Evolutionary conservation across 2,329 filamentous ascomycete species (phyloP).

Genomic region (Monosporascus sp.): DNA sequence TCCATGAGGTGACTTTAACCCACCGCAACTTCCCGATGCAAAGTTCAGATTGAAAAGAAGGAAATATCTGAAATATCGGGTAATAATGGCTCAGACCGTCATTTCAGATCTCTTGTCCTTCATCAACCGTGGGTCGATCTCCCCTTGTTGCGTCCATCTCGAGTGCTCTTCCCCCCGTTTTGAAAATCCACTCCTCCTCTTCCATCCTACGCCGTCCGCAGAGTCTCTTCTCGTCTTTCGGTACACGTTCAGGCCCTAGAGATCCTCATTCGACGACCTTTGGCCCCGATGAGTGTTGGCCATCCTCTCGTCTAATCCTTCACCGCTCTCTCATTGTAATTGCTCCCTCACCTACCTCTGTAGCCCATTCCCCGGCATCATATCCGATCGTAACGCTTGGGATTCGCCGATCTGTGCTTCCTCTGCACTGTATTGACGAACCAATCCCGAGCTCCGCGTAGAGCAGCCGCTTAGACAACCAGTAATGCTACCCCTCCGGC

Average conservation of each 20-base stretch:
- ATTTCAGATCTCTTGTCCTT: not conserved
- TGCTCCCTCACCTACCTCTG: not conserved
- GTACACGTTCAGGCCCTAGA: not conserved
- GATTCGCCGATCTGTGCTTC: not conserved
- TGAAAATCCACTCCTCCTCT: not conserved
- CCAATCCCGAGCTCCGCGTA: not conserved
- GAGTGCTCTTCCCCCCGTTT: not conserved
- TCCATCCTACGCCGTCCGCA: not conserved
- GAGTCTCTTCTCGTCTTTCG: not conserved
- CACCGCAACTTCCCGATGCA: not conserved
- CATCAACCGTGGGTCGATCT: not conserved
- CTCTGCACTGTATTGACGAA: not conserved
- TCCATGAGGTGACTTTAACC: not conserved
- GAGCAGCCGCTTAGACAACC: not conserved
- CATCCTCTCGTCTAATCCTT: not conserved
- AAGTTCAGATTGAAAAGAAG: not conserved
- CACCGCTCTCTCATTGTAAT: not conserved
- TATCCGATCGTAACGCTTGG: not conserved
- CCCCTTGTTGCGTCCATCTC: not conserved
- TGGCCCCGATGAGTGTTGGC: not conserved
- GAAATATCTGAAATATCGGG: not conserved
- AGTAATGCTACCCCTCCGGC: slow-evolving; percentile 7
- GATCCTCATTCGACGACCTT: no score
- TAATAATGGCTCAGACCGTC: not conserved
- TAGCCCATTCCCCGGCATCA: not conserved